Base-by-base conservation (phyloP, 768 basidiomycete genomes). In the Suillus paluster region DNA sequence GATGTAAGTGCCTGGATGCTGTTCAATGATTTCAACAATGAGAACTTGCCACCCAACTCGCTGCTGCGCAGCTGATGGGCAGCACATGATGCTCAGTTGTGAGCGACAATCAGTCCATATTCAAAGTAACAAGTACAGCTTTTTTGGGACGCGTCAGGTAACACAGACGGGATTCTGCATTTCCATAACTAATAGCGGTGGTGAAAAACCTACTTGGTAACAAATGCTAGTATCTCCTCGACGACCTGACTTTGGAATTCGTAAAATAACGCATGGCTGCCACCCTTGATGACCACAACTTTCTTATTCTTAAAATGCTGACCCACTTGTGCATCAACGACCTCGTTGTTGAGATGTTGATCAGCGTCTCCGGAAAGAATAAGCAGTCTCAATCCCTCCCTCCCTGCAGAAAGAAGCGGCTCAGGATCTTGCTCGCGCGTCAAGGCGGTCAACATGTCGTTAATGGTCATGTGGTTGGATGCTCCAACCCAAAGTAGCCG, bases 271-370 rank as follows among this genome's bases (percentile, higher is more conserved):
- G 49, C 49, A 5, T 50, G 49, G 6, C 49, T 11, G 30, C 49
- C 49, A 30, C 49, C 27, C 49, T 50, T 50, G 49, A 50, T 50
- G 5, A 50, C 27, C 12, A 50, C 49, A 19, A 50, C 49, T 27
- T 17, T 48, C 46, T 30, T 50, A 17, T 30, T 7, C 12, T 30
- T 30, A 5, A 50, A 50, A 30, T 50, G 27, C 19, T 30, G 19
- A 27, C 27, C 30, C 11, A 50, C 27, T 30, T 50, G 27, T 30
- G 27, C 27, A 17, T 50, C 27, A 1, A 19, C 27, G 17, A 50
- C 27, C 27, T 1, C 19, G 10, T 50, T 50, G 27, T 50, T 27
- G 19, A 50, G 19, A 5, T 50, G 49, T 30, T 50, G 9, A 50
- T 50, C 49, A 12, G 27, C 49, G 9, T 50, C 49, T 30, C 49